Base-by-base conservation (phyloP, 495 filamentous ascomycete species). In the Rhypophila decipiens region DNA sequence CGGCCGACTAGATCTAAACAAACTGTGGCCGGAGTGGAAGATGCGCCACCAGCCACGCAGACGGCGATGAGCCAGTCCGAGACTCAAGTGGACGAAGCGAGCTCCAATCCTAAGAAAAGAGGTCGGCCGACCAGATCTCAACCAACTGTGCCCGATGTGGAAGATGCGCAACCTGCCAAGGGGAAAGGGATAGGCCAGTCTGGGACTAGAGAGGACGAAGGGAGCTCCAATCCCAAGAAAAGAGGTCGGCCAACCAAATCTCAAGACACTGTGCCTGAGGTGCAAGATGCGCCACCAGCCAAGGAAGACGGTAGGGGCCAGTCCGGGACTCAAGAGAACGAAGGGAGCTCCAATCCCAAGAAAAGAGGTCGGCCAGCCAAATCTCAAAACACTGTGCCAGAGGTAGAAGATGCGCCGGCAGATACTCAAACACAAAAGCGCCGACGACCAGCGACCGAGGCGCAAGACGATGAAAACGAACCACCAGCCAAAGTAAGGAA, bases 211-310 rank as follows among this genome's bases (percentile, higher is more conserved):
- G n/a, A n/a, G n/a, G n/a, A n/a, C n/a, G n/a, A n/a, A 20, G 49
- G 51, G 19, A 45, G 4, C n/a, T 24, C 49, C 3, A 49, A 20
- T 18, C 41, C 42, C 2, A 51, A 41, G 40, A 58, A 53, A 40
- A 58, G 52, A 50, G 52, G 60, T 24, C 45, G 60, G 2, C 55
- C 45, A 11, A 23, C 39, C 18, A 55, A 53, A 48, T 19, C 2
- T 15, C 43, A 34, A 0, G 49, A 46, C 12, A 33, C 7, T 18
- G 42, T 33, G 24, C 27, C 39, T 12, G 21, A 42, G 8, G 24
- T 23, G 19, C 29, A 7, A n/a, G 2, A 42, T 0, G 18, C 36
- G 1, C n/a, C n/a, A n/a, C n/a, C n/a, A n/a, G n/a, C n/a, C n/a
- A n/a, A n/a, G n/a, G n/a, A n/a, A n/a, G n/a, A n/a, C n/a, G n/a